Evolutionary conservation across 2,329 filamentous ascomycete species (phyloP).

Genomic region (Alternaria triticina): DNA sequence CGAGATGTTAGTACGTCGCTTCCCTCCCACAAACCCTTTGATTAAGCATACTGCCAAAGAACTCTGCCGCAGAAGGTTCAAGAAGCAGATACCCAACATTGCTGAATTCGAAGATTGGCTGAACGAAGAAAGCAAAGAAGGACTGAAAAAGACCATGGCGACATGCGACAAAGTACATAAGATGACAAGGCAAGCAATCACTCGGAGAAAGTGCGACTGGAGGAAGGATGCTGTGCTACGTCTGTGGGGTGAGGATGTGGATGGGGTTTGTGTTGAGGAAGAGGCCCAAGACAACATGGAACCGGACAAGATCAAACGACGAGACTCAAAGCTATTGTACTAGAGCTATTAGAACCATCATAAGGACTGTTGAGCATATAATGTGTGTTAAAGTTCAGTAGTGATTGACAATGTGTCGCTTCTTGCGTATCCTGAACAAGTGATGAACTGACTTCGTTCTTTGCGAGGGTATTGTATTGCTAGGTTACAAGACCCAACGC

Average conservation of each 20-base stretch:
- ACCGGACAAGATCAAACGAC: neutral
- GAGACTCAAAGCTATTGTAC: neutral
- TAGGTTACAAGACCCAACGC: neutral
- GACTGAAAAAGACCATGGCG: neutral
- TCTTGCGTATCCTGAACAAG: neutral
- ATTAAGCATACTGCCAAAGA: conserved; percentile 3
- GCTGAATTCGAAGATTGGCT: neutral
- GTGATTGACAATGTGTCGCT: neutral
- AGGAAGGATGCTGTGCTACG: neutral
- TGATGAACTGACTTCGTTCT: neutral
- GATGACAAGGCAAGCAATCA: neutral
- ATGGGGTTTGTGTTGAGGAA: neutral
- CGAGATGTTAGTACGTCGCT: neutral
- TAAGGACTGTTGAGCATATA: neutral
- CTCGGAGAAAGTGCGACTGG: neutral
- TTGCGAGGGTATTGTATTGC: neutral
- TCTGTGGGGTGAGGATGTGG: neutral
- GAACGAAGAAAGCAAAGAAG: neutral
- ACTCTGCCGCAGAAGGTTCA: conserved; percentile 5
- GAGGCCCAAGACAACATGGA: neutral
- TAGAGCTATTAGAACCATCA: neutral
- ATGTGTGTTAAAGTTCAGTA: neutral
- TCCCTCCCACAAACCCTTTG: conserved; percentile 4
- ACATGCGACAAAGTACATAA: neutral
- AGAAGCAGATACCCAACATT: conserved; percentile 5